phyloP scores from a whole-genome alignment of 108 stramenopile genomes.

The Fistulifera solaris region DNA sequence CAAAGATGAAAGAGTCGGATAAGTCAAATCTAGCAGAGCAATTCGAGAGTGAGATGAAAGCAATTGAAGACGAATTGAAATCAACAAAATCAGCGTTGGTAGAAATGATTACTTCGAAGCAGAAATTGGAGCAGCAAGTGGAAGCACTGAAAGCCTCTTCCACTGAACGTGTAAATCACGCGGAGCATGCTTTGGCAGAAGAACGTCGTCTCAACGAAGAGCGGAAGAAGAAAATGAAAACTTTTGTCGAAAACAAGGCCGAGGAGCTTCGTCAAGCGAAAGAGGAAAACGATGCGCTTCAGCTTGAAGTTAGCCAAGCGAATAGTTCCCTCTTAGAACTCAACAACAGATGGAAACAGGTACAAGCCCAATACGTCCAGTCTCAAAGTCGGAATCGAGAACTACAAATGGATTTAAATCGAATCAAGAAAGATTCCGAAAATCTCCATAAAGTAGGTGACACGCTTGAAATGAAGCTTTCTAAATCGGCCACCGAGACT shows the following conservation, averaged over 20 bases:
- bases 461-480: constrained; percentile 60
- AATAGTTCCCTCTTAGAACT: constrained; percentile 43
- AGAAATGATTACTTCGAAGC: constrained; percentile 43
- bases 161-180: constrained; percentile 28
- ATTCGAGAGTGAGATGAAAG: constrained; percentile 47
- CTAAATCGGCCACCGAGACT: constrained; percentile 62
- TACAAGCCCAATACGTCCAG: constrained; percentile 60
- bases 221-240: constrained; percentile 77
- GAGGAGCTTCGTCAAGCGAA: constrained; percentile 74
- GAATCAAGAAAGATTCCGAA: constrained; percentile 68
- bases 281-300: constrained; percentile 42
- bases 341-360: constrained; percentile 61
- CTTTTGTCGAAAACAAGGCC: constrained; percentile 73
- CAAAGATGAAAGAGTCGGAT: constrained; percentile 66
- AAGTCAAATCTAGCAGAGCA: constrained; percentile 49
- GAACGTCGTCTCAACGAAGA: constrained; percentile 73
- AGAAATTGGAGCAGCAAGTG: constrained; percentile 44
- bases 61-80: constrained; percentile 33
- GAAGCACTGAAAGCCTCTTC: constrained; percentile 13
- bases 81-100: not conserved
- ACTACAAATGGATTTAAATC: constrained; percentile 66
- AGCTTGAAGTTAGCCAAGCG: constrained; percentile 60
- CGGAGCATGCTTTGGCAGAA: constrained; percentile 52
- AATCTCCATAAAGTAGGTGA: constrained; percentile 65
- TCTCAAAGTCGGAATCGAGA: constrained; percentile 63